Percentiles rank a stretch among this genome's conserved stretches.
These are phyloP conservation scores for Tetrastigma voinierianum DNA, from an alignment of 164 flowering plant species.

Conservation along the genomic window DNA sequence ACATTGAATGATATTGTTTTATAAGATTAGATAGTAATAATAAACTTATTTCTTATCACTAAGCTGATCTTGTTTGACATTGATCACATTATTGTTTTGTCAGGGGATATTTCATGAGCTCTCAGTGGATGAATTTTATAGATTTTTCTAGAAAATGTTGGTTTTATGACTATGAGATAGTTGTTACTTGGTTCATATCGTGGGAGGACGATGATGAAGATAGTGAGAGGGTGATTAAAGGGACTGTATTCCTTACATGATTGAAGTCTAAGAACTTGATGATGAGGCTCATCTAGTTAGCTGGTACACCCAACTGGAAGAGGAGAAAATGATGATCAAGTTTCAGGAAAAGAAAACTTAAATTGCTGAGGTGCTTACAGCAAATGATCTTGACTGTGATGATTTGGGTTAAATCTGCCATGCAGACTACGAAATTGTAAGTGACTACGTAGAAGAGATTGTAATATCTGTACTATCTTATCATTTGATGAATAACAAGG, in stretches of 20 bases:
- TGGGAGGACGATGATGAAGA: slow-evolving; percentile 33
- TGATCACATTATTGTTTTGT: too few species aligned
- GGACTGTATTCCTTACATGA: slow-evolving; percentile 34
- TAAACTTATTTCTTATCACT: too few species aligned
- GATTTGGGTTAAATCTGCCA: slow-evolving; percentile 43
- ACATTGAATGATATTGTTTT: too few species aligned
- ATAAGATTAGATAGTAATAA: too few species aligned
- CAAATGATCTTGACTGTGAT: slow-evolving; percentile 49
- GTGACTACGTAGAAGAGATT: slow-evolving; percentile 43
- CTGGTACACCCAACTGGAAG: slow-evolving; percentile 49
- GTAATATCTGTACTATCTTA: slow-evolving; percentile 38
- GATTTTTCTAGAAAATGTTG: too few species aligned
- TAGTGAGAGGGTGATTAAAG: slow-evolving; percentile 34
- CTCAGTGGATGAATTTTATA: too few species aligned
- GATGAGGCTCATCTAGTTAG: slow-evolving; percentile 38
- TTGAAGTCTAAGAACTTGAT: slow-evolving; percentile 41
- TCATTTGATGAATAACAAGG: slow-evolving; percentile 38
- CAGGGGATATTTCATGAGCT: too few species aligned
- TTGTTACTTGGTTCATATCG: too few species aligned
- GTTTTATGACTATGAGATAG: too few species aligned
- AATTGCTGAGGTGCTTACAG: slow-evolving; percentile 47
- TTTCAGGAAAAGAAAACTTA: slow-evolving; percentile 48
- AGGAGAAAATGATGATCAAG: slow-evolving; percentile 41
- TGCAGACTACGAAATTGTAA: slow-evolving; percentile 36
- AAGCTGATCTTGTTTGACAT: too few species aligned